Base-by-base conservation (phyloP, 2,329 filamentous ascomycete species). In the Dothideomycetes sp. region DNA sequence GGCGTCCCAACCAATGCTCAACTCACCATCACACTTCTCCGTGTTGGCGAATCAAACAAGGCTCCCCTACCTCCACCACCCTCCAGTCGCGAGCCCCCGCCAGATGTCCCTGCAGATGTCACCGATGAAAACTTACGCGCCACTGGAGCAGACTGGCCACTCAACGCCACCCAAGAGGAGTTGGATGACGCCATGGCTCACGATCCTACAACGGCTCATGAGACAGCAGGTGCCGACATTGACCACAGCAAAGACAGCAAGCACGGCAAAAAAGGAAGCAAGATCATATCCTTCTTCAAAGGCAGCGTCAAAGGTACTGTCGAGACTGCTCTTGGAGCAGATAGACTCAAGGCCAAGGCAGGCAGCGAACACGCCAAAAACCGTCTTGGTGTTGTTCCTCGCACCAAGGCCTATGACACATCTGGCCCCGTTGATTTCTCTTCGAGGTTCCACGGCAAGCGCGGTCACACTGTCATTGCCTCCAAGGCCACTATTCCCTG, bases 1-100 rank as follows among this genome's bases (percentile, higher is more conserved):
- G 84, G 84, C 2, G 79, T 91, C 0, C 86, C 86, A 1, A 94
- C 85, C 2, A 91, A 93, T 55, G 84, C 84, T 3, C 86, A 94
- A 54, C 73, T 93, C 13, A 79, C 84, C 0, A 65, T 93, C 19
- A 93, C 85, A 0, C 70, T 93, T 1, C 74, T 93, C 9, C 81
- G 86, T 4, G 78, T 89, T 20, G 85, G 84, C 28, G 86, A 93
- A 61, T 76, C 75, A 9, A 88, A 88, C 61, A 82, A 83, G 49
- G 80, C 83, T 0, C 86, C 86, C 0, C 61, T 93, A 0, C 84
- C 84, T 20, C 67, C 74, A 9, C 73, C 74, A 16, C 73, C 74
- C 12, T 58, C 56, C 12, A 61, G 67, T 16, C 46, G 52, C 3
- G 47, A 57, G 8, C 61, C 68, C 19, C 68, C 71, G 3, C 64